Evolutionary conservation across 2,329 filamentous ascomycete genomes (phyloP).

Genomic region (Hymenoscyphus repandus): DNA sequence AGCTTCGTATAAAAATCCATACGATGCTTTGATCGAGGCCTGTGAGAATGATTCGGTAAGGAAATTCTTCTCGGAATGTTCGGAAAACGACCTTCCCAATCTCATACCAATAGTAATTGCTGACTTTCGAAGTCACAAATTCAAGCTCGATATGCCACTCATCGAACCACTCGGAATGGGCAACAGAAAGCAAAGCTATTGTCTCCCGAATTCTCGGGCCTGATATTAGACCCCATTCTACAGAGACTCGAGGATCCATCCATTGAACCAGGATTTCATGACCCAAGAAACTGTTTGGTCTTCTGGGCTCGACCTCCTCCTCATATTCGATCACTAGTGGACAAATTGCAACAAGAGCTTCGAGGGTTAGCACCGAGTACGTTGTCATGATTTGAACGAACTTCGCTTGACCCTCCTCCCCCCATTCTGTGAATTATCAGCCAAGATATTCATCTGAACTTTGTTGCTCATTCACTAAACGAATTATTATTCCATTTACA

Average conservation of each 20-base stretch:
- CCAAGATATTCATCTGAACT: background rate
- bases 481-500: background rate
- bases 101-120: background rate
- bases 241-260: constrained; percentile 60
- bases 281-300: constrained; percentile 76
- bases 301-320: constrained; percentile 83
- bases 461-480: background rate
- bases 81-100: background rate
- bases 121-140: constrained; percentile 21
- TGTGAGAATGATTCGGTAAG: constrained; percentile 29
- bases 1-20: constrained; percentile 27
- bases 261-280: constrained; percentile 63
- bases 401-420: background rate
- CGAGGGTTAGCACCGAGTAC: constrained; percentile 62
- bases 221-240: constrained; percentile 73
- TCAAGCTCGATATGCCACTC: constrained; percentile 54
- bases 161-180: constrained; percentile 69
- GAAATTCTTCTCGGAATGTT: background rate
- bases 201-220: constrained; percentile 58
- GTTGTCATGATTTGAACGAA: constrained; percentile 30
- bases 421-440: no score
- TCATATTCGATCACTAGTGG: constrained; percentile 62
- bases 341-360: constrained; percentile 63
- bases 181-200: constrained; percentile 74
- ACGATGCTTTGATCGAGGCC: constrained; percentile 32